Evolutionary conservation across 352 stramenopile species (phyloP), one percentile per base, ranked within the genome.

Genomic region (Globisporangium rhizosaccharum): DNA sequence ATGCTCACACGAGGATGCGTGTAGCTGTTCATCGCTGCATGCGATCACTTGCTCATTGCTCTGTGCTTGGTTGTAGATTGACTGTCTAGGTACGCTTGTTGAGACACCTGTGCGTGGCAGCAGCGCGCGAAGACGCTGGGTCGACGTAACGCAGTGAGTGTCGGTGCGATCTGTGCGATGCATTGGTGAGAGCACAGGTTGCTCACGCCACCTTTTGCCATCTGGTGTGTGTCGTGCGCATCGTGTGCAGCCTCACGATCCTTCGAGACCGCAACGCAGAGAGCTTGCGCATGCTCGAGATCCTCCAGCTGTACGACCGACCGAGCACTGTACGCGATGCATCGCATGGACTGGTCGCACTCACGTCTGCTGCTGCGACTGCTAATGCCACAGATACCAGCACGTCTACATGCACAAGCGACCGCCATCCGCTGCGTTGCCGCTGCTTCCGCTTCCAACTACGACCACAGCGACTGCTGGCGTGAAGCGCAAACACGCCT

Each of bases 261-360:
- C 45, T 79, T 3, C 66, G 75, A 3, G 76, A 90, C 59, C 68
- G 56, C 51, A 90, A 90, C 46, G 61, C 71, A 14, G 80, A 90
- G 68, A 82, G 67, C 17, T 67, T 90, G 25, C 72, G 70, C 17
- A 75, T 87, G 65, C 72, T 90, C 39, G 73, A 90, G 50, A 73
- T 74, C 44, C 61, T 90, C 39, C 62, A 78, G 17, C 45, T 87
- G 80, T 90, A 73, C 12, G 75, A 68, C 3, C 20, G 12, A 23
- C 20, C 45, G 28, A 36, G 30, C 30, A 36, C 39, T 42, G 37
- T 42, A 10, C 14, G 11, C 37, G 37, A 11, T 15, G 14, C 39
- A 17, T 12, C 30, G 9, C 30, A 9, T 36, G 30, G 30, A 39
- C 33, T 39, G 33, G 33, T 39, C 33, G 9, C 33, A 25, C 8